phyloP scores from a whole-genome alignment of 148 eudicot genomes.

The Heliamphora exappendiculata region DNA sequence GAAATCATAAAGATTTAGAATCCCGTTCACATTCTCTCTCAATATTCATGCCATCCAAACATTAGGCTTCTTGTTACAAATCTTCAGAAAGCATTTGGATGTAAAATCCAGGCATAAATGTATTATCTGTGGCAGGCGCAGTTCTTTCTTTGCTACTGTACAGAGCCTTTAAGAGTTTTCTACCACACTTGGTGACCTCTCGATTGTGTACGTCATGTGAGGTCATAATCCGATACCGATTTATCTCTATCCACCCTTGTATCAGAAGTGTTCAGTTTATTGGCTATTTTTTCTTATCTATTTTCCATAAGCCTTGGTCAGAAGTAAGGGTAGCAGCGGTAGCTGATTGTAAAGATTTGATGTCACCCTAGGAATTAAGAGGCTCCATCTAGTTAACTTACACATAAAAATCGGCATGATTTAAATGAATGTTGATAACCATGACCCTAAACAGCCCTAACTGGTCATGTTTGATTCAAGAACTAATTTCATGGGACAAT shows the following conservation, averaged over 20 bases:
- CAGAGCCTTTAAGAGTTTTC: neutral
- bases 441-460: neutral
- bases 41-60: too few species aligned
- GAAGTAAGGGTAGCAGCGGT: neutral
- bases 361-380: neutral
- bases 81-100: neutral
- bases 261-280: neutral
- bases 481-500: too few species aligned
- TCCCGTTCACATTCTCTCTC: too few species aligned
- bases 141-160: neutral
- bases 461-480: too few species aligned
- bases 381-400: neutral
- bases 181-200: neutral
- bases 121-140: neutral
- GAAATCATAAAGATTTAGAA: too few species aligned
- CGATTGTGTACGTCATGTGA: neutral
- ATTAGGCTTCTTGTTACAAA: neutral
- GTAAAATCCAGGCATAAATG: constrained; percentile 4
- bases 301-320: neutral
- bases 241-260: neutral
- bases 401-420: neutral
- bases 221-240: neutral
- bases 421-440: neutral
- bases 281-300: too few species aligned
- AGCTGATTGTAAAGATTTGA: neutral